Percentiles rank a stretch among this genome's conserved stretches.
phyloP scores from a whole-genome alignment of 768 basidiomycete species.

The Leccinum longicurvipes region DNA sequence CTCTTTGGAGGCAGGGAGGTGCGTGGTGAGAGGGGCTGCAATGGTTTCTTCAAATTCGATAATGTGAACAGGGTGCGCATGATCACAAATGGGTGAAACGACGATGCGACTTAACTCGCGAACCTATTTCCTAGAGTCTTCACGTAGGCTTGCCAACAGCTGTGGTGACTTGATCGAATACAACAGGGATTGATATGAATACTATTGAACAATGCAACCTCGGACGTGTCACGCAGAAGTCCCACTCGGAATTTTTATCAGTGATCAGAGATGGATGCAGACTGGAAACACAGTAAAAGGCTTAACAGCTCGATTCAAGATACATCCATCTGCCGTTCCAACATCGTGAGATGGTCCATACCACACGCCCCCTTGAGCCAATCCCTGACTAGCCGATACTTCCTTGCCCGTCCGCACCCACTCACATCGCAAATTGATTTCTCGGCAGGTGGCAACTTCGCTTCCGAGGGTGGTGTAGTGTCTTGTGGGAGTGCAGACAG shows the following conservation, averaged over 20 bases:
- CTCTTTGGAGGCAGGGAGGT: background rate
- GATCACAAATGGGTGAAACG: background rate
- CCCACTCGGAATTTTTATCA: background rate
- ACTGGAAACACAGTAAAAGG: background rate
- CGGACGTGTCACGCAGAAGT: background rate
- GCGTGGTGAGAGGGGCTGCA: background rate
- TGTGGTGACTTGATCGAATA: background rate
- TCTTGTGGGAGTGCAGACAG: slow-evolving; percentile 21
- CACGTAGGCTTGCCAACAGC: background rate
- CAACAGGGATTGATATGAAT: background rate
- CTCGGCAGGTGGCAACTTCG: slow-evolving; percentile 3
- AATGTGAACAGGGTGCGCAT: no score
- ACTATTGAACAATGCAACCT: background rate
- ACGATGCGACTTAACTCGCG: background rate
- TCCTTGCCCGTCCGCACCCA: slow-evolving; percentile 54
- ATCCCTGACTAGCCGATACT: slow-evolving; percentile 65
- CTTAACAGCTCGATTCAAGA: background rate
- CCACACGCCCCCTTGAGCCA: slow-evolving; percentile 62
- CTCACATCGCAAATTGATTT: slow-evolving; percentile 47
- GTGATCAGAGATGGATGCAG: background rate
- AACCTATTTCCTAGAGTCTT: background rate
- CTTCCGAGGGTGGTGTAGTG: slow-evolving; percentile 9
- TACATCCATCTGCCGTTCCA: slow-evolving; percentile 36
- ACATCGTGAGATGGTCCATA: slow-evolving; percentile 56
- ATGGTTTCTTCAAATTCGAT: no score